These are phyloP conservation scores for Chlorella sorokiniana DNA, from an alignment of 139 green algal species.

Conservation along the genomic window DNA sequence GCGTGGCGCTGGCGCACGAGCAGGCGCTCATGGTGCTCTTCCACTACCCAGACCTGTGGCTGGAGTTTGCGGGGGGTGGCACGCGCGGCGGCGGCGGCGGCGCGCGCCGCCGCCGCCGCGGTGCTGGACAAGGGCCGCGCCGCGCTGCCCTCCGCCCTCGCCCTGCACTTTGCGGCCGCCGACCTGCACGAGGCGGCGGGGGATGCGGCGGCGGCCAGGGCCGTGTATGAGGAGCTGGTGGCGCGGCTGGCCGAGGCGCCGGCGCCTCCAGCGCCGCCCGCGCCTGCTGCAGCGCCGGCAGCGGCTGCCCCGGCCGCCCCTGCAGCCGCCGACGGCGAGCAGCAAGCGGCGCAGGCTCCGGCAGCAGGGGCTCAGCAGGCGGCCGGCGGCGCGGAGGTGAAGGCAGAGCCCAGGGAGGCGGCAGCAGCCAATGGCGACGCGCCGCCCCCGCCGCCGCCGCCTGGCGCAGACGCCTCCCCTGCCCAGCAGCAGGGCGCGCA, in stretches of 20 bases:
- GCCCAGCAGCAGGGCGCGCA: conserved; percentile 34
- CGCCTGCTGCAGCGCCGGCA: background rate
- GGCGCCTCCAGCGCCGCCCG: background rate
- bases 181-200: conserved; percentile 60
- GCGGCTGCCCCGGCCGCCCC: background rate
- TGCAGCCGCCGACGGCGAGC: background rate
- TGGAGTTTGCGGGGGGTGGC: conserved; percentile 56
- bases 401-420: background rate
- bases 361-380: background rate
- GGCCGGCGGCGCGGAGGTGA: background rate
- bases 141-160: conserved; percentile 65
- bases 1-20: conserved; percentile 80
- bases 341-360: background rate
- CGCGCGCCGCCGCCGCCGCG: conserved; percentile 16
- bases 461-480: background rate
- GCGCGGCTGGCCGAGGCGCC: conserved; percentile 10
- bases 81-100: conserved; percentile 17
- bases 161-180: conserved; percentile 81
- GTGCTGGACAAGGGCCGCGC: conserved; percentile 57
- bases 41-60: conserved; percentile 71
- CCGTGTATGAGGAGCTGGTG: conserved; percentile 64
- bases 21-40: conserved; percentile 80
- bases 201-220: conserved; percentile 46
- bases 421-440: background rate
- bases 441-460: background rate